A percentile compares a stretch with the other conserved stretches of the same genome.
Evolutionary conservation across 2,329 filamentous ascomycete genomes (phyloP).

Genomic region (Madurella mycetomatis): DNA sequence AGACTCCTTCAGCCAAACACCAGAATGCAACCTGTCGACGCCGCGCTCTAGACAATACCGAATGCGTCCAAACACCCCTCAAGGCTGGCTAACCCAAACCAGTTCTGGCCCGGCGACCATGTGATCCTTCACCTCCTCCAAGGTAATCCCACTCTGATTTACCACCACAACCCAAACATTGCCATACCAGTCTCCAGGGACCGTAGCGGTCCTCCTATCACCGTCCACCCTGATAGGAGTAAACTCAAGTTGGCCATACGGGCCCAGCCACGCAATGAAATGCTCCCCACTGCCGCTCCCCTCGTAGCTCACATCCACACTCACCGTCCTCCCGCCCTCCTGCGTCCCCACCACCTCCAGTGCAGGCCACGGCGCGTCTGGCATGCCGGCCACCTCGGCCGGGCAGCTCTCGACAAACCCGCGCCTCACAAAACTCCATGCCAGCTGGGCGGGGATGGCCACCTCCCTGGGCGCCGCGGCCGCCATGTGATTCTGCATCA

Average conservation of each 20-base stretch:
- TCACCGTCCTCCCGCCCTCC: conserved; percentile 15
- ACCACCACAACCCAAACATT: conserved; percentile 35
- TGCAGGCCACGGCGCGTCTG: conserved; percentile 21
- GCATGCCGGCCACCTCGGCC: conserved; percentile 20
- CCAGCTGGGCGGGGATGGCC: conserved; percentile 30
- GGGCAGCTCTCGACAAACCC: conserved; percentile 30
- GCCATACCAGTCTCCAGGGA: conserved; percentile 33
- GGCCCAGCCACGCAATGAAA: conserved; percentile 36
- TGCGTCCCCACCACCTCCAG: conserved; percentile 24
- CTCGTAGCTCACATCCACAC: conserved; percentile 25
- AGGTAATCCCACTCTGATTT: conserved; percentile 23
- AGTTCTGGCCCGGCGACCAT: conserved; percentile 35
- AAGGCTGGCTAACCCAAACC: conserved; percentile 30
- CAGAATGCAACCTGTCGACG: too few species aligned
- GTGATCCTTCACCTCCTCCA: conserved; percentile 21
- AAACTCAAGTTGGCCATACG: conserved; percentile 34
- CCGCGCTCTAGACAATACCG: not conserved
- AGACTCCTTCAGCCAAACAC: too few species aligned
- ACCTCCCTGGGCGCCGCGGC: conserved; percentile 33
- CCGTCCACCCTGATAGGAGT: conserved; percentile 26
- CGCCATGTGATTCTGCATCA: conserved; percentile 37
- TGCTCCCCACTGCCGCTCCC: conserved; percentile 10
- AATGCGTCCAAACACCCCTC: not conserved
- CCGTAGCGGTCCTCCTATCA: conserved; percentile 27
- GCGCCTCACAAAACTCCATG: conserved; percentile 30